Evolutionary conservation across 306 rosid species (phyloP), one percentile per base, ranked within the genome.

Genomic region (Rosa persica): DNA sequence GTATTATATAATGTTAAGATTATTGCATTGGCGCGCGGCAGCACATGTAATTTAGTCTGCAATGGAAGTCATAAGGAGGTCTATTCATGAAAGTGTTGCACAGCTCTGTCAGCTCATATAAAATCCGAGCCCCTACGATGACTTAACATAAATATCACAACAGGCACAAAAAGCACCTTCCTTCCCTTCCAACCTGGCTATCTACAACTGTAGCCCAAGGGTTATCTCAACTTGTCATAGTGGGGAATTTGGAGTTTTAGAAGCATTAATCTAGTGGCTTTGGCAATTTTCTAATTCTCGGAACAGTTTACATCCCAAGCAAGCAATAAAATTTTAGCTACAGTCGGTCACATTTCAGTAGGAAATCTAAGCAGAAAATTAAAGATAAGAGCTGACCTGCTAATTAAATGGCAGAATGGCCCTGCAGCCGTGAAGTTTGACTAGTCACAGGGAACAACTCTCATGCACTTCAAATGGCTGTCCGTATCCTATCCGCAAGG

Each of bases 401-500:
- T 15, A 72, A 72, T 43, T 5, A 15, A 75, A 76, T 72, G 78
- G 85, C 81, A 77, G 78, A 77, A 47, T 77, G 78, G 75, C 78
- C 75, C 62, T 81, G 78, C 52, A 36, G 62, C 78, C 69, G n/a
- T 23, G 67, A 40, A 60, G 57, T 52, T 67, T 43, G 65, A 51
- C 46, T 20, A 52, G 70, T 57, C 69, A 64, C 69, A 51, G 47
- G 65, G 27, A 3, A 44, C 46, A 22, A 13, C 48, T 62, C 55
- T 27, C 13, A 60, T 55, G 19, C 9, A 11, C 51, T 40, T 42
- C 84, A 52, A 69, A 67, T 66, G 6, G 6, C 6, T 8, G 71
- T 66, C 12, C 81, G 89, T n/a, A 94, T 81, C 78, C 91, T 89
- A 74, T 85, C 88, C 15, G 88, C 79, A 20, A 92, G 84, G 77